A percentile compares a stretch with the other conserved stretches of the same genome.
phyloP scores from a whole-genome alignment of 192 early-diverging fungal genomes.

The Borealophlyctis nickersoniae region DNA sequence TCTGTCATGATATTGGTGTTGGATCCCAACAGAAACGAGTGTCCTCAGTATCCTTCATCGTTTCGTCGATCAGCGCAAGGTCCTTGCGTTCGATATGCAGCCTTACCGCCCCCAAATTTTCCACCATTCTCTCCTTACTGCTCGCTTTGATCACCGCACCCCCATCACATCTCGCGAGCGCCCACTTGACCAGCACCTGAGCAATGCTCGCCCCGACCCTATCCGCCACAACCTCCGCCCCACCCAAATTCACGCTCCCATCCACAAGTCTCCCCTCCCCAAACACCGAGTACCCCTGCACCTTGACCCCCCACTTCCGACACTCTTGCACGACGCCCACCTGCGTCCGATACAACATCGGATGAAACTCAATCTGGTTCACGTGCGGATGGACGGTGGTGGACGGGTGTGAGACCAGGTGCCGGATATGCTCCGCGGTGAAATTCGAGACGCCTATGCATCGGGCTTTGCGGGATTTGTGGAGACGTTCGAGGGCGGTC shows the following conservation, averaged over 20 bases:
- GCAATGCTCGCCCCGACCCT: conserved; percentile 16
- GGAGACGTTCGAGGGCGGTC: conserved; percentile 34
- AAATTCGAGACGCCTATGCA: conserved; percentile 74
- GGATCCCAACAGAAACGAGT: conserved; percentile 46
- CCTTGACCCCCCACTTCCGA: conserved; percentile 9
- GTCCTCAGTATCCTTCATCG: neutral
- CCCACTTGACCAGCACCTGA: conserved; percentile 41
- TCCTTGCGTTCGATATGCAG: conserved; percentile 18
- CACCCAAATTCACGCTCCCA: neutral
- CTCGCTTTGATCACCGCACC: conserved; percentile 34
- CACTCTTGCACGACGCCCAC: conserved; percentile 19
- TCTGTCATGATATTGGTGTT: too few relatives aligned
- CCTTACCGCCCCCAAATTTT: conserved; percentile 32
- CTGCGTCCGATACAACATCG: conserved; percentile 8
- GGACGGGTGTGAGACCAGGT: conserved; percentile 25
- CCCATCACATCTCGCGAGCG: conserved; percentile 10
- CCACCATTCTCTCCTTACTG: conserved; percentile 21
- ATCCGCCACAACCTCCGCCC: neutral
- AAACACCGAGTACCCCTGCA: conserved; percentile 37
- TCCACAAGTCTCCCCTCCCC: conserved; percentile 38
- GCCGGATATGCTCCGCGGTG: conserved; percentile 51
- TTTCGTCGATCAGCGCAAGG: conserved; percentile 19
- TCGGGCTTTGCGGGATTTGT: conserved; percentile 42
- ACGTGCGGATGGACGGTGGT: neutral
- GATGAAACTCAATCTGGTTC: conserved; percentile 43